Base-by-base conservation (phyloP, 441 rosid species). In the Lepidium campestre region DNA sequence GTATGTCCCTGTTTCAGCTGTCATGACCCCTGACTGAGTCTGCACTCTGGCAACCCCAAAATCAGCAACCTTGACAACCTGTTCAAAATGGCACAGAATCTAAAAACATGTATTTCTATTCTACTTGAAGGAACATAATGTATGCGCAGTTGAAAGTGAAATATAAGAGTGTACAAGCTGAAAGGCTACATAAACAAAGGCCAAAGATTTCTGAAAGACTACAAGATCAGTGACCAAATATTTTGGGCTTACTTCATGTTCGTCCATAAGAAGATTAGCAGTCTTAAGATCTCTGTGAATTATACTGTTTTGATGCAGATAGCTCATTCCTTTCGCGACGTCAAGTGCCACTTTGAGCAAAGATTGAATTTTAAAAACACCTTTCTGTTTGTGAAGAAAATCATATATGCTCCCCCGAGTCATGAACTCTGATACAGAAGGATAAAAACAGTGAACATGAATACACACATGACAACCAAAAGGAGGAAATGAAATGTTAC, bases 221-320 rank as follows among this genome's bases (percentile, higher is more conserved):
- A 56, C 31, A 27, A n/a, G 10, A 55, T 10, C 46, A 48, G 60
- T 48, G 31, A 3, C 17, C 47, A 58, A 22, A 73, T 29, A 52
- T 2, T 12, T 1, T 9, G 61, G 54, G 69, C 90, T 85, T 87
- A 94, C 97, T 36, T 84, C 97, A 76, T 94, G 88, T 78, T 94
- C 99, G 75, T 94, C 97, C 97, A 91, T 94, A 47, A 91, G 85
- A 78, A 93, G 95, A 84, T 93, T 93, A 65, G 97, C 97, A 75
- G 96, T 86, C 77, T 94, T 94, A 69, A 94, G 78, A 82, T 93
- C 97, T 79, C 99, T 81, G 73, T 93, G 99, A 66, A 93, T 89
- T 48, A 93, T 89, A 71, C 86, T 91, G 76, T 94, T 94, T 78
- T 87, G 97, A 80, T 91, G 99, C 71, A 94, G 79, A 80, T 87